Conservation (phyloP, 192 early-diverging fungal species). For the Kickxella alabastrina region DNA sequence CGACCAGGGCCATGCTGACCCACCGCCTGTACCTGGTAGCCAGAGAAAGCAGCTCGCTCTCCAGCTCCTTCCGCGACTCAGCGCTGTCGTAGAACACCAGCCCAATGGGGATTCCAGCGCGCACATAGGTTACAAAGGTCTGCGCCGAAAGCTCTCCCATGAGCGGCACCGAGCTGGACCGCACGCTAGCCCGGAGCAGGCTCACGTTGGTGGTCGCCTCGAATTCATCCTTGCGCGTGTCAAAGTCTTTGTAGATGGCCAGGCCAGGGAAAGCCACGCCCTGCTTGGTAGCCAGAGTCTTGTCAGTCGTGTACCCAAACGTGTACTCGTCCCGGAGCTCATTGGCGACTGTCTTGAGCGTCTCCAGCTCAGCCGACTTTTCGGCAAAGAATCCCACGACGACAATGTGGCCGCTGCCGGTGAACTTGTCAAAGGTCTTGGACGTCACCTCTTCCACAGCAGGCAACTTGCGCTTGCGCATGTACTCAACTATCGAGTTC, state of each 20-base stretch:
- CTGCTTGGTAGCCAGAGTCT: constrained; percentile 50
- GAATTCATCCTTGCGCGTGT: constrained; percentile 67
- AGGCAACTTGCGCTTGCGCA: constrained; percentile 86
- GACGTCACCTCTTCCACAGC: constrained; percentile 64
- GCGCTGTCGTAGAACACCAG: constrained; percentile 75
- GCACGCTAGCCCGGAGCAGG: constrained; percentile 58
- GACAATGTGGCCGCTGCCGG: constrained; percentile 73
- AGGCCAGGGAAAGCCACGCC: constrained; percentile 61
- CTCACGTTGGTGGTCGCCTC: constrained; percentile 54
- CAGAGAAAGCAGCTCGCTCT: constrained; percentile 55
- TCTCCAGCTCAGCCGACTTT: constrained; percentile 57
- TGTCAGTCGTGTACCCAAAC: constrained; percentile 76
- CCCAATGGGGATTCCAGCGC: constrained; percentile 77
- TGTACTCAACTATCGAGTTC: constrained; percentile 80
- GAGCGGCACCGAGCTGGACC: constrained; percentile 70
- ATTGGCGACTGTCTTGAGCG: constrained; percentile 65
- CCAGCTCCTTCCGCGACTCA: constrained; percentile 56
- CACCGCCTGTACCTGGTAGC: constrained; percentile 81
- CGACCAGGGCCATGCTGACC: constrained; percentile 84
- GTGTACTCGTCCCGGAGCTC: constrained; percentile 76
- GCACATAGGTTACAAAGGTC: constrained; percentile 82
- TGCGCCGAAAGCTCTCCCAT: constrained; percentile 86
- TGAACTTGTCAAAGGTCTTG: constrained; percentile 64
- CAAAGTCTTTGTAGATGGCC: constrained; percentile 81
- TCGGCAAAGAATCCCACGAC: constrained; percentile 74